A percentile compares a stretch with the other conserved stretches of the same genome.
These are phyloP conservation scores for Mycena leptocephala DNA, from an alignment of 768 basidiomycete species.

Conservation along the genomic window DNA sequence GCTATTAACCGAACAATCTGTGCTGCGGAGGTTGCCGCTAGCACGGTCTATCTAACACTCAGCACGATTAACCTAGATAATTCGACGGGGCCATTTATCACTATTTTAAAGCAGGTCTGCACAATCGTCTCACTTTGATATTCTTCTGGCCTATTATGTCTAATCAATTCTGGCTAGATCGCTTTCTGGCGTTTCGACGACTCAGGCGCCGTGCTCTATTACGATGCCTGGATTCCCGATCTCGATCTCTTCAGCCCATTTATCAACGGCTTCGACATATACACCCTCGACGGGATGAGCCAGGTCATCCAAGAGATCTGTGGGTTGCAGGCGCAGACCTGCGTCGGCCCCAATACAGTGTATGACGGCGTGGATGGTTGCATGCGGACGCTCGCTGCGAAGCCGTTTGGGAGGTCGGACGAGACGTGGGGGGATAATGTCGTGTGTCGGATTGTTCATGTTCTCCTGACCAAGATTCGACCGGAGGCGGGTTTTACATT, in stretches of 20 bases:
- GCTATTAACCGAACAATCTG: no score
- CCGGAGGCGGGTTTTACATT: neutral
- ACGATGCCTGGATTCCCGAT: neutral
- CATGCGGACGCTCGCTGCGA: neutral
- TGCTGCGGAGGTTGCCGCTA: slow-evolving; percentile 24
- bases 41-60: slow-evolving; percentile 17
- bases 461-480: slow-evolving; percentile 4
- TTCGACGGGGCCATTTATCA: slow-evolving; percentile 8
- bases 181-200: slow-evolving; percentile 5
- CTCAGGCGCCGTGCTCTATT: neutral
- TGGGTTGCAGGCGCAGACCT: neutral
- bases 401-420: slow-evolving; percentile 5
- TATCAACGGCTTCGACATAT: neutral
- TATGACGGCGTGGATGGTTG: neutral
- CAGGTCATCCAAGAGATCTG: neutral
- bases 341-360: slow-evolving; percentile 3
- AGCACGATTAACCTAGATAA: slow-evolving; percentile 11
- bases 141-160: neutral
- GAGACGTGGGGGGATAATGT: slow-evolving; percentile 23
- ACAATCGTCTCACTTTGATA: neutral
- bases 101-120: slow-evolving; percentile 8
- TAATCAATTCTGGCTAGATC: neutral
- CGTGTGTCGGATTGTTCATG: slow-evolving; percentile 4
- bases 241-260: neutral
- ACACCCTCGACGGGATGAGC: neutral